phyloP scores from a whole-genome alignment of 805 yeast species.

The Clavispora santaluciae region DNA sequence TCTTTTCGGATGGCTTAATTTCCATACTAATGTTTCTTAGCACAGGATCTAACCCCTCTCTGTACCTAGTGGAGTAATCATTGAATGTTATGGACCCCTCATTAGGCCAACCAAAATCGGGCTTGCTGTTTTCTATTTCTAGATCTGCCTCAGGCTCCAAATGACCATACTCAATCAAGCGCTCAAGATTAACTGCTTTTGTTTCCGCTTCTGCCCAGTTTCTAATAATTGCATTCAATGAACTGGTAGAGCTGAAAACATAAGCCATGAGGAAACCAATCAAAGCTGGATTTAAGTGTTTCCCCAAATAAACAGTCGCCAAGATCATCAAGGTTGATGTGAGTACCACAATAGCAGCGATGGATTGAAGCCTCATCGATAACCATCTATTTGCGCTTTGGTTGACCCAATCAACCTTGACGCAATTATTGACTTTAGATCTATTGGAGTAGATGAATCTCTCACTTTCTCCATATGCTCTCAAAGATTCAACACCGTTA shows the following conservation, averaged over 20 bases:
- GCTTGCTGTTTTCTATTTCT: constrained; percentile 27
- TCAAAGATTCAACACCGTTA: constrained; percentile 32
- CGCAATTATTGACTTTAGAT: constrained; percentile 21
- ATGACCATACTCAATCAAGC: constrained; percentile 34
- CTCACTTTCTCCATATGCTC: constrained; percentile 26
- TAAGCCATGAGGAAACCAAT: constrained; percentile 37
- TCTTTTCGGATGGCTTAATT: constrained; percentile 21
- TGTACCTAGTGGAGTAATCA: constrained; percentile 21
- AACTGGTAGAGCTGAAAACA: constrained; percentile 27
- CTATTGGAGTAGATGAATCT: constrained; percentile 24
- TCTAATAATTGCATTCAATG: constrained; percentile 29
- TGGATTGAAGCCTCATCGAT: constrained; percentile 32
- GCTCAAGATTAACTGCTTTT: constrained; percentile 30
- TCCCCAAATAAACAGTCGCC: constrained; percentile 18
- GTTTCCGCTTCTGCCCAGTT: constrained; percentile 33
- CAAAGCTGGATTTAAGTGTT: constrained; percentile 27
- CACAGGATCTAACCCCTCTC: constrained; percentile 24
- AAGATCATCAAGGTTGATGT: constrained; percentile 24
- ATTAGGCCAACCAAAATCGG: constrained; percentile 20
- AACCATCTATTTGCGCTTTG: constrained; percentile 32
- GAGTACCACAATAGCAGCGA: constrained; percentile 31
- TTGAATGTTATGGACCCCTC: constrained; percentile 21
- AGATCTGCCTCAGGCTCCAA: constrained; percentile 18
- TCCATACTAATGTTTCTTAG: constrained; percentile 20
- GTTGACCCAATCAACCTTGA: constrained; percentile 18